Evolutionary conservation across 169 alveolate genomes (phyloP), one percentile per base, ranked within the genome.

Genomic region (Ichthyophthirius multifiliis): DNA sequence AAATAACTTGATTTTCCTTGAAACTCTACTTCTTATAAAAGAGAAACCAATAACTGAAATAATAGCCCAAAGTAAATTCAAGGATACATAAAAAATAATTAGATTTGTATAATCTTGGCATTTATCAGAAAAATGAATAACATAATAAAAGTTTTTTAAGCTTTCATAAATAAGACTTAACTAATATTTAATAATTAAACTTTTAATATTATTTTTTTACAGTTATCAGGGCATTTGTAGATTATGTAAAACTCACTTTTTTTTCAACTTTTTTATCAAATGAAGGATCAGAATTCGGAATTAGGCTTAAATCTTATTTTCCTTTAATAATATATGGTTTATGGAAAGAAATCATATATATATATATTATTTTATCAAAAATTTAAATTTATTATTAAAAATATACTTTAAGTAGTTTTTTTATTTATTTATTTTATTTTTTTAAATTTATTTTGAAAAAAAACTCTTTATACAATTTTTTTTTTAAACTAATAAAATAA

Each of bases 171-270:
- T 55, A 13, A 55, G 31, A 55, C 23, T 55, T 27, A 55, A 55
- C 71, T 55, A n/a, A n/a, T n/a, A n/a, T n/a, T n/a, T n/a, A n/a
- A n/a, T n/a, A n/a, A n/a, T n/a, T n/a, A n/a, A n/a, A n/a, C n/a
- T n/a, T n/a, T n/a, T n/a, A n/a, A n/a, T n/a, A n/a, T n/a, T n/a
- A n/a, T n/a, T n/a, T n/a, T n/a, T n/a, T 55, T 55, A 55, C 71
- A 27, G 71, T 27, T 10, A 55, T 55, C 43, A 55, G 31, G 43
- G 43, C 23, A 39, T 55, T 55, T n/a, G 43, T 27, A 10, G 71
- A 34, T 39, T 55, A 55, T 55, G 71, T 55, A 55, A 55, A 55
- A 55, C 71, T 55, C 23, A 55, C 71, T 6, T 55, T 55, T 10
- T 34, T 27, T 27, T 55, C 71, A 20, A 55, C 71, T 13, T 39